Evolutionary conservation across 306 rosid genomes (phyloP).

Genomic region (Ochetophila trinervis): DNA sequence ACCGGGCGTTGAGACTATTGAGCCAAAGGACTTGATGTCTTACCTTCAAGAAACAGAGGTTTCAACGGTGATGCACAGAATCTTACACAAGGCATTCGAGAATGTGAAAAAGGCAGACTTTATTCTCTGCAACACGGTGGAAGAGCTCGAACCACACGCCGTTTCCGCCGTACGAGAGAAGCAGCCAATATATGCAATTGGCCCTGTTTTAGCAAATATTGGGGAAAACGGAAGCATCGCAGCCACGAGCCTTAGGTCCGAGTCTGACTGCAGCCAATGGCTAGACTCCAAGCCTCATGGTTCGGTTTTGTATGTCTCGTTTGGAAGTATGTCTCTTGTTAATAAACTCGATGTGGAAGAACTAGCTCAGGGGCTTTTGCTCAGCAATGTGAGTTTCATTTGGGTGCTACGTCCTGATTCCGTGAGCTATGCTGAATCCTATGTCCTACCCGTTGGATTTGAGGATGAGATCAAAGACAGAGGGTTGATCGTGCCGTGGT

Average conservation of each 20-base stretch:
- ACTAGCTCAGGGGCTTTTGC: conserved; percentile 25
- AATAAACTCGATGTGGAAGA: conserved; percentile 16
- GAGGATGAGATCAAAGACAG: conserved; percentile 19
- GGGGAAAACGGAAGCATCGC: conserved; percentile 13
- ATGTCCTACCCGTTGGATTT: conserved; percentile 12
- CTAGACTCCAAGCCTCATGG: conserved; percentile 25
- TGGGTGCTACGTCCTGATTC: conserved; percentile 29
- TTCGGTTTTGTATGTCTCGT: conserved; percentile 24
- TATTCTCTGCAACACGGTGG: conserved; percentile 24
- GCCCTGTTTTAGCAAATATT: conserved; percentile 15
- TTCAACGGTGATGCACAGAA: not conserved
- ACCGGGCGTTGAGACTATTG: conserved; percentile 31
- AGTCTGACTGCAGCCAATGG: conserved; percentile 28
- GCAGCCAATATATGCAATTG: conserved; percentile 32
- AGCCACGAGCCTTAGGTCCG: conserved; percentile 22
- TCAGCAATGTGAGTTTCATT: conserved; percentile 19
- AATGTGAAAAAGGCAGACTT: conserved; percentile 26
- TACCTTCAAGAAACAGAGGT: conserved; percentile 13
- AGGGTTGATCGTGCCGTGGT: conserved; percentile 31
- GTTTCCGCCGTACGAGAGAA: conserved; percentile 29
- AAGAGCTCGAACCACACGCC: conserved; percentile 33
- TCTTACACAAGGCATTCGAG: conserved; percentile 20
- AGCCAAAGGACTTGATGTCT: conserved; percentile 30
- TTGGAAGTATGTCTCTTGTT: conserved; percentile 16
- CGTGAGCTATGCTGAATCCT: not conserved